Percentiles rank a stretch among this genome's conserved stretches.
phyloP scores from a whole-genome alignment of 495 filamentous ascomycete species.

The Penicillium lividum region DNA sequence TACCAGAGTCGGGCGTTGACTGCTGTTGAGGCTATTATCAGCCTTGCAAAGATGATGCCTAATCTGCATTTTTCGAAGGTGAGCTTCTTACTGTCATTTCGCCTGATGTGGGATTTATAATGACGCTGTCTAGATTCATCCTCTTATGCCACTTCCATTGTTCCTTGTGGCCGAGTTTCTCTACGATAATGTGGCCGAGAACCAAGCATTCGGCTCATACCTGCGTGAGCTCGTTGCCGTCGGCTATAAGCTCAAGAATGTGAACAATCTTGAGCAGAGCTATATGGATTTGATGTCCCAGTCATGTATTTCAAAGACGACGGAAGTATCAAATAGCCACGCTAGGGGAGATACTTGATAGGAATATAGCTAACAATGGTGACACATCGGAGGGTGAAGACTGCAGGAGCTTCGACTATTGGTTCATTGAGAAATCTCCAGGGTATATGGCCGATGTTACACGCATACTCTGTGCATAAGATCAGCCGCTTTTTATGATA shows the following conservation, averaged over 20 bases:
- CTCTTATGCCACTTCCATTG: neutral
- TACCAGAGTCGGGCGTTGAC: constrained; percentile 19
- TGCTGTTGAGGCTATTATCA: neutral
- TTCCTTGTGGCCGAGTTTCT: neutral
- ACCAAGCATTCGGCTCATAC: neutral
- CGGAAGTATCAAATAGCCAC: neutral
- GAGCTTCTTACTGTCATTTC: neutral
- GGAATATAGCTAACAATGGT: neutral
- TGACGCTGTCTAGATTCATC: neutral
- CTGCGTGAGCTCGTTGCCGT: neutral
- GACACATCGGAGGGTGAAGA: neutral
- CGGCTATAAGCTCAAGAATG: constrained; percentile 22
- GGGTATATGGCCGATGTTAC: neutral
- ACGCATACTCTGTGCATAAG: neutral
- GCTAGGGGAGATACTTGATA: neutral
- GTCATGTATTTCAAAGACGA: constrained; percentile 21
- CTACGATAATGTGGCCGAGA: neutral
- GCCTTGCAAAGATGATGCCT: neutral
- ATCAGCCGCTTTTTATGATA: neutral
- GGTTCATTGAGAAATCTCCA: neutral
- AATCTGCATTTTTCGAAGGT: constrained; percentile 25
- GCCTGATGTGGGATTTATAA: too few relatives aligned
- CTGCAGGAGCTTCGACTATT: neutral
- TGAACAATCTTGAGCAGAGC: constrained; percentile 22
- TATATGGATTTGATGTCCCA: constrained; percentile 24